Evolutionary conservation across 495 filamentous ascomycete species (phyloP), one percentile per base, ranked within the genome.

Genomic region (Pyrenopolyporus hunteri): DNA sequence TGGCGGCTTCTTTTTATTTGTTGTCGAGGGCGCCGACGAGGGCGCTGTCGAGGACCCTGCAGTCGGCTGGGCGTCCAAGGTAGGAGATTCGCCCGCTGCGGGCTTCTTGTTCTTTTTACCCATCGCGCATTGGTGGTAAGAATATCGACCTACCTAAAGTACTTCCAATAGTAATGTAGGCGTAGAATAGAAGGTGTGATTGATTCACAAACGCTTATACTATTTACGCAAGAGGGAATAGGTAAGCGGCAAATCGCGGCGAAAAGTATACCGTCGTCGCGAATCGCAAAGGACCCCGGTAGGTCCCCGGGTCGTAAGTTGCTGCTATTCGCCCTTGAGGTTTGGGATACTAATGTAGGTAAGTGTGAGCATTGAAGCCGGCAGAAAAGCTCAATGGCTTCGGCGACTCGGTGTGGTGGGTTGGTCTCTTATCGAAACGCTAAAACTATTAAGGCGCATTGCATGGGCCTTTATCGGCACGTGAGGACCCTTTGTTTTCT

Each of bases 101-200:
- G 69, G 52, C 66, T 76, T 78, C 67, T 78, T 79, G 68, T 72
- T 79, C 66, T 77, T 81, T 70, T 77, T 81, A 22, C 60, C 71
- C 75, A 78, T 78, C 44, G 64, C 60, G 57, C 69, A 69, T 64
- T 48, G 64, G 57, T 33, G 42, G 39, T 51, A 20, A 16, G 32
- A 8, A 33, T 49, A 20, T 23, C n/a, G n/a, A n/a, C n/a, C n/a
- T n/a, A n/a, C n/a, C n/a, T 22, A 22, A 42, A 20, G 14, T 73
- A 66, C 17, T 66, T 7, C n/a, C 23, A 46, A 50, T n/a, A 42
- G 23, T 32, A 49, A 46, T 37, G 59, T 51, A 36, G n/a, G 19
- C 14, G 25, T 17, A 46, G 29, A 42, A 44, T 13, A 39, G 36
- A 17, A 61, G 44, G 46, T 57, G 43, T 45, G 51, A 57, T 50